Conservation (phyloP, 1,284 basidiomycete species). For the Boletus smithii region DNA sequence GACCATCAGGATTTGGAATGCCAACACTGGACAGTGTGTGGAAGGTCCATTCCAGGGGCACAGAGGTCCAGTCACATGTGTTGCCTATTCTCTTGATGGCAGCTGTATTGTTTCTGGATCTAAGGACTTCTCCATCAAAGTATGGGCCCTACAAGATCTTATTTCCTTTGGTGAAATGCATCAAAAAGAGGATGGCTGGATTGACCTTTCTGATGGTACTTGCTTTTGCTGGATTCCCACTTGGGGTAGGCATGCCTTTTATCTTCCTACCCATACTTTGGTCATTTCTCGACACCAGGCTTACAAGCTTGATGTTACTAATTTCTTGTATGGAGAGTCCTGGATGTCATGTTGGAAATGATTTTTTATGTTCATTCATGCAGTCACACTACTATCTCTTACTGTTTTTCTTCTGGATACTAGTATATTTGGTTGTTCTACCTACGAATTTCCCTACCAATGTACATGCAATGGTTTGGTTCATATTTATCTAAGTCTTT, state of each 20-base stretch:
- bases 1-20: constrained; percentile 17
- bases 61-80: constrained; percentile 1
- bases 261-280: constrained; percentile 18
- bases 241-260: constrained; percentile 18
- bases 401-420: too few relatives aligned
- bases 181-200: constrained; percentile 19
- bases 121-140: constrained; percentile 16
- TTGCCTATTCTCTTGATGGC: constrained; percentile 21
- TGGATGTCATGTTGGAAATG: constrained; percentile 26
- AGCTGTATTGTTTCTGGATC: constrained; percentile 17
- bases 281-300: constrained; percentile 6
- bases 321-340: constrained; percentile 16
- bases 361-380: too few relatives aligned
- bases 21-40: constrained; percentile 13
- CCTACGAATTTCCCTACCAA: too few relatives aligned
- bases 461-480: too few relatives aligned
- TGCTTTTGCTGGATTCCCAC: constrained; percentile 20
- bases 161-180: constrained; percentile 3
- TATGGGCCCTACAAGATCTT: constrained; percentile 6
- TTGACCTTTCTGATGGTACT: constrained; percentile 7
- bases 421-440: too few relatives aligned
- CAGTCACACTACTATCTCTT: too few relatives aligned
- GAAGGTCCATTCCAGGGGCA: constrained; percentile 17
- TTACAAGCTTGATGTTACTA: constrained; percentile 16
- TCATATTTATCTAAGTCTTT: too few relatives aligned